phyloP scores from a whole-genome alignment of 768 basidiomycete genomes.

The Hericium erinaceus region DNA sequence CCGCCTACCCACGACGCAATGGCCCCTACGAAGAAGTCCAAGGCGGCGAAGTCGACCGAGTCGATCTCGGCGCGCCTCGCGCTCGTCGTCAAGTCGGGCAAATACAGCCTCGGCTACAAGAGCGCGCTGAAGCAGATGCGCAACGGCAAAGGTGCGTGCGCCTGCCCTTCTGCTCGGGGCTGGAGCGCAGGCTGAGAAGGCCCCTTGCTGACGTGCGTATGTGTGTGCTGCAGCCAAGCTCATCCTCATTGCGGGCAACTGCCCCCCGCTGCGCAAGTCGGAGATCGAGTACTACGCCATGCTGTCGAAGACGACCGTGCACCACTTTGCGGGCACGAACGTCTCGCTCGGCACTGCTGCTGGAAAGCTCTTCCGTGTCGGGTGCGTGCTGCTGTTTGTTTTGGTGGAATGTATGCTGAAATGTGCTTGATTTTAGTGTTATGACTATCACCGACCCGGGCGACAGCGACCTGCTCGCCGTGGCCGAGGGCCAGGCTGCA shows the following conservation, averaged over 20 bases:
- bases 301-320: conserved; percentile 98
- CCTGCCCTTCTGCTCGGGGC: conserved; percentile 54
- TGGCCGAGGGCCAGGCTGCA: conserved; percentile 64
- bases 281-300: conserved; percentile 99
- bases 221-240: conserved; percentile 71
- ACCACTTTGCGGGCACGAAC: conserved; percentile 97
- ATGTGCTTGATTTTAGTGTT: conserved; percentile 46
- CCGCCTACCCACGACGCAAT: conserved; percentile 35
- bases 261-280: conserved; percentile 97
- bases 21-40: conserved; percentile 95
- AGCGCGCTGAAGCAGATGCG: conserved; percentile 98
- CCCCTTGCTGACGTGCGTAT: conserved; percentile 63
- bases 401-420: not conserved
- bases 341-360: conserved; percentile 98
- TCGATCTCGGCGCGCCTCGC: conserved; percentile 87
- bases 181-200: conserved; percentile 99
- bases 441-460: conserved; percentile 96
- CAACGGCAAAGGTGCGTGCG: conserved; percentile 83
- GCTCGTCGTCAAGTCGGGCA: conserved; percentile 98
- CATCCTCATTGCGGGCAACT: conserved; percentile 97
- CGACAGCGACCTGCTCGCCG: conserved; percentile 89
- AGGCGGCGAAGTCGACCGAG: conserved; percentile 87
- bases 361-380: conserved; percentile 98
- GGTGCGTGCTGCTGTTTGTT: conserved; percentile 37
- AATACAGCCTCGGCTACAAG: conserved; percentile 97